Conservation (phyloP, 2,329 filamentous ascomycete species). For the Exophiala spinifera region DNA sequence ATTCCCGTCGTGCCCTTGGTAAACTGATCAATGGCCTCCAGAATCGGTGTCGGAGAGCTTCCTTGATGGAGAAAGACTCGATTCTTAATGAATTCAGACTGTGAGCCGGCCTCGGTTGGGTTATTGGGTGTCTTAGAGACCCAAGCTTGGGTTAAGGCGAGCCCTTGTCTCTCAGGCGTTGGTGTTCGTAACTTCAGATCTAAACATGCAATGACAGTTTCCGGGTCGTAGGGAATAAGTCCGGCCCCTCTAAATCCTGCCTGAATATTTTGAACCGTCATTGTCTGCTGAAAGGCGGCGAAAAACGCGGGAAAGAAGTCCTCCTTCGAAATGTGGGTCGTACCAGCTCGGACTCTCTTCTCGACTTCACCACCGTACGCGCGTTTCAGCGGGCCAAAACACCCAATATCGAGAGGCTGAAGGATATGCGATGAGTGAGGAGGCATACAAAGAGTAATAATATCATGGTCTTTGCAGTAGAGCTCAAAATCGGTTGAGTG, state of each 20-base stretch:
- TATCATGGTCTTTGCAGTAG: constrained; percentile 22
- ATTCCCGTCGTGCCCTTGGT: not conserved
- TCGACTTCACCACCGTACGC: constrained; percentile 3
- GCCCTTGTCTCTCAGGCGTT: too few species aligned
- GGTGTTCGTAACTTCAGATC: too few species aligned
- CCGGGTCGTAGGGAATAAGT: too few species aligned
- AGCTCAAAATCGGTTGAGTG: constrained; percentile 18
- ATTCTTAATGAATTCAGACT: not conserved
- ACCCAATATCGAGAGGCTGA: constrained; percentile 23
- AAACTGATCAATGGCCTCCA: not conserved
- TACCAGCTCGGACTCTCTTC: constrained; percentile 2
- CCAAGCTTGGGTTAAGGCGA: not conserved
- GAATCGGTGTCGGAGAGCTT: not conserved
- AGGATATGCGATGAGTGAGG: constrained; percentile 19
- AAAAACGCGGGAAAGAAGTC: constrained; percentile 7
- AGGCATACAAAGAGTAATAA: constrained; percentile 27
- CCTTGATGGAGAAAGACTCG: not conserved
- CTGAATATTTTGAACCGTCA: too few species aligned
- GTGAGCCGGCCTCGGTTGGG: not conserved
- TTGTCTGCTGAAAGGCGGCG: too few species aligned
- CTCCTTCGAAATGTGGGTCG: constrained; percentile 13
- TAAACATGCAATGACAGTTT: too few species aligned
- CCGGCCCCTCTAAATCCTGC: too few species aligned
- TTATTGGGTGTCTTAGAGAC: not conserved
- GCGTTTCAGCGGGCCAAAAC: constrained; percentile 10